Evolutionary conservation across 2,329 filamentous ascomycete species (phyloP).

Genomic region (Colletotrichum orchidophilum): DNA sequence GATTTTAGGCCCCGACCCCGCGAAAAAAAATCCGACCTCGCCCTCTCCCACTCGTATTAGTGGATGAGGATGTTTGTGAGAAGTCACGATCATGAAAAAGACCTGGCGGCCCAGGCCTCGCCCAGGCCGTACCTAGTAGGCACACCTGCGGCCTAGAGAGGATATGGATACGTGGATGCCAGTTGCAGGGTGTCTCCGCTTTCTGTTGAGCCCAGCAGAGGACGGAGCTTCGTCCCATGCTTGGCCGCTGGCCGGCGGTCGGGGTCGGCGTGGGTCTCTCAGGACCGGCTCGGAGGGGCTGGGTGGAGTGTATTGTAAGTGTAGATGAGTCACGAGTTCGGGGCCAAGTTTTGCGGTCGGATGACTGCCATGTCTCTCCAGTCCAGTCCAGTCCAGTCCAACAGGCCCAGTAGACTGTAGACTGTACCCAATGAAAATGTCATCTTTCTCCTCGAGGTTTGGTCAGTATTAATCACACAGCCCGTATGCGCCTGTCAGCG

Average conservation of each 20-base stretch:
- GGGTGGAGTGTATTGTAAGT: background rate
- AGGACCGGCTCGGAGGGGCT: constrained; percentile 22
- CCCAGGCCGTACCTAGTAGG: background rate
- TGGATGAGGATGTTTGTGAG: background rate
- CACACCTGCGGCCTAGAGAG: background rate
- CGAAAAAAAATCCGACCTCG: background rate
- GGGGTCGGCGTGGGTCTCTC: constrained; percentile 27
- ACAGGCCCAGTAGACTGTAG: background rate
- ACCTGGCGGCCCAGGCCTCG: background rate
- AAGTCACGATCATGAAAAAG: constrained; percentile 1
- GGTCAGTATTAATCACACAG: background rate
- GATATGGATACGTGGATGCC: background rate
- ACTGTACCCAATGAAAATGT: background rate
- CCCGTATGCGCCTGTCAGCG: constrained; percentile 5
- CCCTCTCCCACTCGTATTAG: background rate
- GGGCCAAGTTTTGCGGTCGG: constrained; percentile 17
- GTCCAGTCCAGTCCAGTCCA: background rate
- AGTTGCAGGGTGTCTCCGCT: background rate
- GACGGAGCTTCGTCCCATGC: background rate
- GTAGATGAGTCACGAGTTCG: constrained; percentile 25
- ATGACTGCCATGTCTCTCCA: background rate
- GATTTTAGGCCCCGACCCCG: constrained; percentile 30
- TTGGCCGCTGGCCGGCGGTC: constrained; percentile 16
- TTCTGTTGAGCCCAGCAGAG: background rate
- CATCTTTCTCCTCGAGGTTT: background rate